Percentiles rank a stretch among this genome's conserved stretches.
These are phyloP conservation scores for Pseudocercospora fuligena DNA, from an alignment of 2,329 filamentous ascomycete species.

Conservation along the genomic window DNA sequence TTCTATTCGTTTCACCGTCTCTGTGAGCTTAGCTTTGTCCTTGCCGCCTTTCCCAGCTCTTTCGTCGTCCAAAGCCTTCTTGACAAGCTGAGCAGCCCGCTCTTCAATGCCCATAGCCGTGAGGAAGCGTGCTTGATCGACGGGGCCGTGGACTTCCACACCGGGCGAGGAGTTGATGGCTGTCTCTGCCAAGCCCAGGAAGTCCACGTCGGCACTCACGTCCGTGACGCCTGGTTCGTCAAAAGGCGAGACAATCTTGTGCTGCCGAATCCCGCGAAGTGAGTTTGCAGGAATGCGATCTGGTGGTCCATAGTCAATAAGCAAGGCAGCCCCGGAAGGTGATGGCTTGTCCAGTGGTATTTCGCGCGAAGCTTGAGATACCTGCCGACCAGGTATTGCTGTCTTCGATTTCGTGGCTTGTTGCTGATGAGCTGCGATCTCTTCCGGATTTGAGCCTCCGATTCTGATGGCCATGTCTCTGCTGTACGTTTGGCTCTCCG, in stretches of 20 bases:
- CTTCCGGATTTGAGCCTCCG: slow-evolving; percentile 61
- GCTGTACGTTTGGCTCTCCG: slow-evolving; percentile 80
- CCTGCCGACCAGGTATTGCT: slow-evolving; percentile 28
- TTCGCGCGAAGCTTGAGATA: slow-evolving; percentile 36
- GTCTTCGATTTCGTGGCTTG: slow-evolving; percentile 26
- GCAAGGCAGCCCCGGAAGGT: slow-evolving; percentile 85
- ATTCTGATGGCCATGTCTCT: slow-evolving; percentile 83
- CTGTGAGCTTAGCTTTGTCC: slow-evolving; percentile 47
- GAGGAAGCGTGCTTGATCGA: slow-evolving; percentile 82
- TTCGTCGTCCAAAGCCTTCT: slow-evolving; percentile 45
- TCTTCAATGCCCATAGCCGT: slow-evolving; percentile 80
- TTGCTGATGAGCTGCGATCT: slow-evolving; percentile 23
- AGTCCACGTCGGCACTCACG: slow-evolving; percentile 91
- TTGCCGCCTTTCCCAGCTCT: slow-evolving; percentile 41
- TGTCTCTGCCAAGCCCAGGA: slow-evolving; percentile 80
- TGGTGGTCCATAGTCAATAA: slow-evolving; percentile 89
- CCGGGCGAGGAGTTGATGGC: slow-evolving; percentile 75
- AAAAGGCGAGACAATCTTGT: slow-evolving; percentile 79
- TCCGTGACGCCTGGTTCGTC: slow-evolving; percentile 80
- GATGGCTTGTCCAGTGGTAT: slow-evolving; percentile 56
- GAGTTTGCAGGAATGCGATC: slow-evolving; percentile 84
- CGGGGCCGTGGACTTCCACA: slow-evolving; percentile 90
- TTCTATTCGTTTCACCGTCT: slow-evolving; percentile 67
- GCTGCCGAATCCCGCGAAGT: slow-evolving; percentile 81
- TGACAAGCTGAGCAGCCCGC: slow-evolving; percentile 70